Evolutionary conservation across 1,139 yeast genomes (phyloP).

Genomic region (Yamadazyma spencermartinsiae): DNA sequence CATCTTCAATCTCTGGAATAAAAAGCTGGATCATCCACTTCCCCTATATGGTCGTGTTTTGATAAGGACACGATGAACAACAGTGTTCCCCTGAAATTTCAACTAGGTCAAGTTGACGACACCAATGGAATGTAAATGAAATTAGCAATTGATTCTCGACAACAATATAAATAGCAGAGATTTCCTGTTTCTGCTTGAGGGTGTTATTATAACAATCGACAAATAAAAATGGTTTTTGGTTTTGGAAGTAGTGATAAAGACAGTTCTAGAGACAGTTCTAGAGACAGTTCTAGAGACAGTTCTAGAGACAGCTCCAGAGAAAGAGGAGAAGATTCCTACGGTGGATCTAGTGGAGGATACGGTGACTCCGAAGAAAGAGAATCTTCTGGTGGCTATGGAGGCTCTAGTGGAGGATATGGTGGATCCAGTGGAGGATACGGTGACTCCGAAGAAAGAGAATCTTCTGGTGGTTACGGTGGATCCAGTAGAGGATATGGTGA

Average conservation of each 20-base stretch:
- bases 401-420: constrained; percentile 10
- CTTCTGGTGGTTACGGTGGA: constrained; percentile 15
- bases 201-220: neutral
- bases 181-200: neutral
- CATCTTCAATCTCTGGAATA: no score
- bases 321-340: constrained; percentile 11
- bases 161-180: neutral
- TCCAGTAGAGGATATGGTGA: constrained; percentile 17
- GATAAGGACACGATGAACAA: neutral
- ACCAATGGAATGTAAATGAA: neutral
- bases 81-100: constrained; percentile 1
- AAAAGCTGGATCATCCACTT: no score
- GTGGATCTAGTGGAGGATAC: constrained; percentile 6
- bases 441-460: neutral
- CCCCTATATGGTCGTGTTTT: no score
- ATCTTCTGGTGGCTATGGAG: neutral
- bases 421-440: constrained; percentile 14
- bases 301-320: neutral
- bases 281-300: constrained; percentile 1
- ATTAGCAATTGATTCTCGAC: neutral
- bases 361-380: constrained; percentile 17
- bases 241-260: constrained; percentile 24
- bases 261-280: constrained; percentile 5
- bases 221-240: constrained; percentile 29
- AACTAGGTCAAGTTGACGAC: neutral